Conservation (phyloP, 768 basidiomycete species). For the Calocera cornea region DNA sequence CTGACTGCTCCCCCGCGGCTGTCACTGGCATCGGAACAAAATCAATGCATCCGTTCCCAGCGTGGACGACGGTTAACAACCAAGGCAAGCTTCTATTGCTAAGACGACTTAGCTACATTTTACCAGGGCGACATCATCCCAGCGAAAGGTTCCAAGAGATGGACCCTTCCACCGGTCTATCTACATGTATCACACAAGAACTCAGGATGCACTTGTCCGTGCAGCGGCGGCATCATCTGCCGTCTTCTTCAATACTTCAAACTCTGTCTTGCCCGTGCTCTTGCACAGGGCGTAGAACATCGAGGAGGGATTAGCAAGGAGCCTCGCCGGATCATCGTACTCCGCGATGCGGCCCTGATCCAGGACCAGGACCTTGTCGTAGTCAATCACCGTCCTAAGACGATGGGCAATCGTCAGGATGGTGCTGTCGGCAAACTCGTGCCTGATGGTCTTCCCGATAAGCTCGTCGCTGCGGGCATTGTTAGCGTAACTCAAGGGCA, state of each 20-base stretch:
- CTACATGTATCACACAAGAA: neutral
- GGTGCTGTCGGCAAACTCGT: slow-evolving; percentile 63
- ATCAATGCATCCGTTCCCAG: neutral
- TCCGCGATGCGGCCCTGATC: slow-evolving; percentile 69
- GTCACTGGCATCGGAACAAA: neutral
- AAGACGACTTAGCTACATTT: neutral
- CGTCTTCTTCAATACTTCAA: slow-evolving; percentile 52
- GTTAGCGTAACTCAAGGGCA: slow-evolving; percentile 6
- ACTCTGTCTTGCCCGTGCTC: slow-evolving; percentile 60
- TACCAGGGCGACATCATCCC: neutral
- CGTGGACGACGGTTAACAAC: neutral
- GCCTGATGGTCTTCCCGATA: slow-evolving; percentile 15
- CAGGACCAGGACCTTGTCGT: slow-evolving; percentile 62
- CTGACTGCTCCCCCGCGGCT: neutral
- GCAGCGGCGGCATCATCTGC: slow-evolving; percentile 28
- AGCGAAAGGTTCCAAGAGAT: neutral
- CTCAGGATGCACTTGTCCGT: neutral
- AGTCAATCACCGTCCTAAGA: slow-evolving; percentile 67
- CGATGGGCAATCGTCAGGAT: slow-evolving; percentile 76
- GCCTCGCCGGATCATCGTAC: slow-evolving; percentile 46
- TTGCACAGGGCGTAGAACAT: slow-evolving; percentile 57
- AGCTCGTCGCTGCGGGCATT: slow-evolving; percentile 13
- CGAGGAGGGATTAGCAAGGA: slow-evolving; percentile 44
- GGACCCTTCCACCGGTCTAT: neutral
- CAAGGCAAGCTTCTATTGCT: neutral